Evolutionary conservation across 1,284 basidiomycete genomes (phyloP), one percentile per base, ranked within the genome.

Genomic region (Neonothopanus nambi): DNA sequence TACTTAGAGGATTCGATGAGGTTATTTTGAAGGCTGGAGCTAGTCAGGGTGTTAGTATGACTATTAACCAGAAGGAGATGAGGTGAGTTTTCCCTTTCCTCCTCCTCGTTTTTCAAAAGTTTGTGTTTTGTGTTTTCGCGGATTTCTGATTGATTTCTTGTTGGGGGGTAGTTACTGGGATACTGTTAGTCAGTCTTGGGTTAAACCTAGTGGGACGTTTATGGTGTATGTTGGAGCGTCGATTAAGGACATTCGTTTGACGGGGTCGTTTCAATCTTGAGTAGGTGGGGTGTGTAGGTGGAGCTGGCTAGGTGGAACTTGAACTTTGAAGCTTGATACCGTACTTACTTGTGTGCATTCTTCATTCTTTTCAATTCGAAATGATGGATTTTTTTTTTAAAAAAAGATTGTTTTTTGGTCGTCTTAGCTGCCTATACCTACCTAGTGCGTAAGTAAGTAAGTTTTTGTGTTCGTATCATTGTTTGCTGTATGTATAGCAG

Each of bases 1-100:
- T 70, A 50, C 63, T 76, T 20, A 68, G 70, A 57, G 74, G 73
- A 39, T 76, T 76, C 57, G 71, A 72, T 15, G 53, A 58, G n/a
- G 47, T 60, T 15, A 42, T 45, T 15, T 37, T 60, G 40, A 53
- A 43, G 6, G 35, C 17, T 5, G 59, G 59, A 11, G 50, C 26
- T 15, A 59, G 55, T 26, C 40, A 48, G 45, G 41, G 26, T 13
- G 59, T 60, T 6, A 49, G 28, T n/a, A 42, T 60, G 20, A 50
- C 38, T 5, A 11, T 60, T 30, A 42, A 26, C 24, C 42, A 57
- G 21, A 48, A 51, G 47, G 59, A 60, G 30, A 48, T 60, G 42
- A 60, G 59, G 59, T 60, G 28, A 40, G 44, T 39, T n/a, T n/a
- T n/a, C n/a, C n/a, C 38, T 38, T 17, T 3, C 17, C 8, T 44